Conservation (phyloP, 225 moss, liverwort and hornwort species). For the Asterella californica region DNA sequence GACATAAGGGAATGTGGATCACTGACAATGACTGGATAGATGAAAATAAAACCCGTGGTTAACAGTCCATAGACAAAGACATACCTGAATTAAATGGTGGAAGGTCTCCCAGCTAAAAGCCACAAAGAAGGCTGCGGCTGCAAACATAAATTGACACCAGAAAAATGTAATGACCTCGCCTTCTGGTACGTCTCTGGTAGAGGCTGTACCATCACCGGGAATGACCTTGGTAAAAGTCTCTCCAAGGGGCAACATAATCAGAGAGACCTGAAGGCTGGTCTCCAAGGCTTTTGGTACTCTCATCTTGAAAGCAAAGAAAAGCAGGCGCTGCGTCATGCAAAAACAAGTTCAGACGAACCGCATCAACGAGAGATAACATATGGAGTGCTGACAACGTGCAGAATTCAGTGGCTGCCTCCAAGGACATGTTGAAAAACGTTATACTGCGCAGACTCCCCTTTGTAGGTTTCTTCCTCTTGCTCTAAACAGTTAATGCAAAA, state of each 20-base stretch:
- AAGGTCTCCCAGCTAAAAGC: slow-evolving; percentile 65
- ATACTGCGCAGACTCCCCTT: too few species aligned
- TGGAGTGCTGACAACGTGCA: too few species aligned
- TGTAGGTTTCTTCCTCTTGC: too few species aligned
- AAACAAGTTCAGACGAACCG: background rate
- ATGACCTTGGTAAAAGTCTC: slow-evolving; percentile 34
- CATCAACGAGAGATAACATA: background rate
- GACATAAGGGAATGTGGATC: too few species aligned
- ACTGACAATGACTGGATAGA: too few species aligned
- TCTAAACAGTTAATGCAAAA: too few species aligned
- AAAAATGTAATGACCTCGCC: slow-evolving; percentile 35
- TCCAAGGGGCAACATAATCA: slow-evolving; percentile 51
- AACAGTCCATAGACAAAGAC: background rate
- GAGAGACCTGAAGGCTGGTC: slow-evolving; percentile 51
- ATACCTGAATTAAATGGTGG: slow-evolving; percentile 68
- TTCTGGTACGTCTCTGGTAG: slow-evolving; percentile 18
- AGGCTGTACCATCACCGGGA: slow-evolving; percentile 14
- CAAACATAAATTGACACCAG: slow-evolving; percentile 55
- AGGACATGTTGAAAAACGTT: background rate
- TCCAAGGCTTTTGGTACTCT: slow-evolving; percentile 46
- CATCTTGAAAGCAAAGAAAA: slow-evolving; percentile 73
- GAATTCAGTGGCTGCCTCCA: background rate
- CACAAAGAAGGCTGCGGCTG: slow-evolving; percentile 50
- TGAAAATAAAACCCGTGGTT: too few species aligned
- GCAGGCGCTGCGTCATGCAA: slow-evolving; percentile 49